Percentiles rank a stretch among this genome's conserved stretches.
Conservation (phyloP, 371 early-diverging fungal species). For the Cokeromyces recurvatus region DNA sequence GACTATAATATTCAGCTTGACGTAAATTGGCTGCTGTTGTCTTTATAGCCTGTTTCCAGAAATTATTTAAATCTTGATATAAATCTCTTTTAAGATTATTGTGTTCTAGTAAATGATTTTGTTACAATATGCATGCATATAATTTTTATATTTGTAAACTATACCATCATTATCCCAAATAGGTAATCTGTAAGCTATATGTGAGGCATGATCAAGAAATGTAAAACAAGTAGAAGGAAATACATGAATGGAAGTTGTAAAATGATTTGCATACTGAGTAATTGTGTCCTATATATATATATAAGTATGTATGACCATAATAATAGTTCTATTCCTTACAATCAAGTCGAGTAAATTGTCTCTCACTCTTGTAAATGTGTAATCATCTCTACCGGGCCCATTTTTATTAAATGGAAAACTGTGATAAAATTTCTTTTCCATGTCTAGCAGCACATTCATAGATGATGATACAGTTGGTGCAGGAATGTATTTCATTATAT, state of each 20-base stretch:
- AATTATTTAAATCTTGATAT: constrained; percentile 68
- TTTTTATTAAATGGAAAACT: constrained; percentile 83
- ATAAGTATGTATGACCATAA: not conserved
- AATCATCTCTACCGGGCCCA: constrained; percentile 80
- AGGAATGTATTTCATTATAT: constrained; percentile 76
- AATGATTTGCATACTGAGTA: constrained; percentile 81
- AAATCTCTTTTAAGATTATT: constrained; percentile 63
- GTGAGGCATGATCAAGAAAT: constrained; percentile 75
- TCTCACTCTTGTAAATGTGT: constrained; percentile 84
- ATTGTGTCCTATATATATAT: constrained; percentile 58
- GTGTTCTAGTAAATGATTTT: too few species aligned
- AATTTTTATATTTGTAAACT: too few species aligned
- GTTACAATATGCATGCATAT: too few species aligned
- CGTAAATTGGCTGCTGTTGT: constrained; percentile 67
- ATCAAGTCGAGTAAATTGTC: constrained; percentile 69
- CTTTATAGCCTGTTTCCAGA: constrained; percentile 73
- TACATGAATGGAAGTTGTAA: constrained; percentile 67
- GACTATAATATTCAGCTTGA: constrained; percentile 75
- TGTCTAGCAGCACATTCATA: constrained; percentile 54
- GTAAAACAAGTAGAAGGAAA: constrained; percentile 73
- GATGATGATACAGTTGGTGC: constrained; percentile 85
- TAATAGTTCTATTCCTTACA: constrained; percentile 26
- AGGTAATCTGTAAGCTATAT: constrained; percentile 75
- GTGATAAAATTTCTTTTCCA: constrained; percentile 68
- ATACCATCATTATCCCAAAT: constrained; percentile 78